Evolutionary conservation across 2,329 filamentous ascomycete genomes (phyloP), one percentile per base, ranked within the genome.

Genomic region (Exophiala phaeomuriformis): DNA sequence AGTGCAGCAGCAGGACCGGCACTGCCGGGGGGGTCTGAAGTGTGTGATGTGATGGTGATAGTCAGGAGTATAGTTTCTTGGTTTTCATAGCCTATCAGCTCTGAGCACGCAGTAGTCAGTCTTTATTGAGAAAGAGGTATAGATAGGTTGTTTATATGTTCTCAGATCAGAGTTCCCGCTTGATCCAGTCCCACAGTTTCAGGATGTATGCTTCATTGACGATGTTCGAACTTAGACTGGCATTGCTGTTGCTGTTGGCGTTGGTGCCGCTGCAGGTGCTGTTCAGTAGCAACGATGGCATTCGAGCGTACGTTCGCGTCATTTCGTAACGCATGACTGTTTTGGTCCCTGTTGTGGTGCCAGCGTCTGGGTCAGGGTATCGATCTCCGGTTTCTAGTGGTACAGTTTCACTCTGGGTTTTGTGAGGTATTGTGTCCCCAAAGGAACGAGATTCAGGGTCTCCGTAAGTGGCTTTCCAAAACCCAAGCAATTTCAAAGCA

Each of bases 401-500:
- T 19, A 19, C 19, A 19, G 19, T 19, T 19, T 19, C 19, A 19
- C 19, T 19, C 19, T 19, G 19, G 19, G 19, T 19, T 19, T 19
- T 19, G 19, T 19, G 19, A 19, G 19, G 19, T 19, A 19, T 19
- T 19, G 19, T 19, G 19, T 19, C 19, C 19, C 4, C 10, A 30
- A 47, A 31, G 10, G 33, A 35, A 10, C 33, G 6, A 35, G 33
- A 35, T 6, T 10, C 33, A 35, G 33, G 10, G 33, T 19, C 19
- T 19, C 33, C 63, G 62, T 75, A 77, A 3, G 66, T 68, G 48
- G 67, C 65, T 59, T 72, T 74, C 78, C 77, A 81, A 33, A 77
- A 64, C 3, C 72, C 73, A 31, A 80, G 59, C 42, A 81, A 65
- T 49, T 73, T 74, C 61, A 72, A 64, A 49, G 68, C 72, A 29